Evolutionary conservation across 768 basidiomycete species (phyloP).

Genomic region (Amanita jacksonii): DNA sequence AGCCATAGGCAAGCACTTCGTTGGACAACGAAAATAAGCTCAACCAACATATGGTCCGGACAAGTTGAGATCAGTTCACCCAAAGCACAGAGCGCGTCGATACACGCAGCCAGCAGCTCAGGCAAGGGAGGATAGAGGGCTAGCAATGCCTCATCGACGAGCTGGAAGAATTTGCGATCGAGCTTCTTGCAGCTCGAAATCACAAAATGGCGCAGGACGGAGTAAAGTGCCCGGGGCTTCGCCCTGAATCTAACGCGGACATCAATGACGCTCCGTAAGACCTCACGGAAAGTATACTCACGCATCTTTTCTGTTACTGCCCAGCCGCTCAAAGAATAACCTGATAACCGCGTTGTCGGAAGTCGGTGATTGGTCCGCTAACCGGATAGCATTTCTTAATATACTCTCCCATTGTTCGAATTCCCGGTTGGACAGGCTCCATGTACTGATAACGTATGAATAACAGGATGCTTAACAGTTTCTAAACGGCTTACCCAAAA

Average conservation of each 20-base stretch:
- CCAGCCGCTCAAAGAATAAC: slow-evolving; percentile 19
- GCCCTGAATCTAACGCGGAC: slow-evolving; percentile 2
- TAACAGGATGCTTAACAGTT: background rate
- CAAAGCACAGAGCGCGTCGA: slow-evolving; percentile 24
- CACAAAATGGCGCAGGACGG: slow-evolving; percentile 17
- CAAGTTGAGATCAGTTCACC: slow-evolving; percentile 23
- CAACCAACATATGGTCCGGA: slow-evolving; percentile 20
- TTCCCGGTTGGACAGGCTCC: slow-evolving; percentile 35
- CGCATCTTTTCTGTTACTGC: slow-evolving; percentile 11
- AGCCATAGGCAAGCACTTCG: slow-evolving; percentile 42
- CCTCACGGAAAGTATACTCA: background rate
- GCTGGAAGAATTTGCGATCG: slow-evolving; percentile 15
- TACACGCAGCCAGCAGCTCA: slow-evolving; percentile 13
- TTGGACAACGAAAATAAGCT: slow-evolving; percentile 26
- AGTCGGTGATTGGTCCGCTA: slow-evolving; percentile 14
- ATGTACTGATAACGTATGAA: slow-evolving; percentile 28
- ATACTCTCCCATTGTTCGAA: slow-evolving; percentile 31
- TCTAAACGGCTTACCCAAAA: slow-evolving; percentile 27
- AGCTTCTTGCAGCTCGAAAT: slow-evolving; percentile 11
- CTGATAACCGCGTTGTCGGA: slow-evolving; percentile 17
- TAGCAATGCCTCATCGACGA: slow-evolving; percentile 22
- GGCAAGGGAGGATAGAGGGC: slow-evolving; percentile 25
- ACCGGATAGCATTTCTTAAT: slow-evolving; percentile 22
- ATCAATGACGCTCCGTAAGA: background rate
- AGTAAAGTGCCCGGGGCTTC: slow-evolving; percentile 15